Conservation (phyloP, 2,329 filamentous ascomycete species). For the Fusarium chaquense region DNA sequence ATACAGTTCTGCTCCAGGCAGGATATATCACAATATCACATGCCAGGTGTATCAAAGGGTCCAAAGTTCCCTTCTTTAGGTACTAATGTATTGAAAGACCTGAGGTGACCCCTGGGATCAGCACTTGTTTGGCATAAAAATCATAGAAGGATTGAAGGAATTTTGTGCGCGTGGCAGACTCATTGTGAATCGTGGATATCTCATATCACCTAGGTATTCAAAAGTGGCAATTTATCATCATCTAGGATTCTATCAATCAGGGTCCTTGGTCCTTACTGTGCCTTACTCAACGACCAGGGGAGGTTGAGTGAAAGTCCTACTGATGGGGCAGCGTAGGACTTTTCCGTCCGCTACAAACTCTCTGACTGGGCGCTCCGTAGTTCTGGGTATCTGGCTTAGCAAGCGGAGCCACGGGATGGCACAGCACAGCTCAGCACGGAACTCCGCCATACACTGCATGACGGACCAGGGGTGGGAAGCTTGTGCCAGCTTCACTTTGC, state of each 20-base stretch:
- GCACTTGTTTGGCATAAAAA: slow-evolving; percentile 27
- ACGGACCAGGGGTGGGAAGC: slow-evolving; percentile 39
- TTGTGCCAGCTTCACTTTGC: slow-evolving; percentile 42
- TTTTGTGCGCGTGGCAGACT: not conserved
- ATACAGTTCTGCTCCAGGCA: not conserved
- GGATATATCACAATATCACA: slow-evolving; percentile 2
- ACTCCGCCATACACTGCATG: slow-evolving; percentile 42
- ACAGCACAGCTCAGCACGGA: slow-evolving; percentile 36
- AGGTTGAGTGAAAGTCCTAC: slow-evolving; percentile 36
- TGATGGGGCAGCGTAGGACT: slow-evolving; percentile 37
- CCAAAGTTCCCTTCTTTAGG: not conserved
- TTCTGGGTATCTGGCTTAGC: slow-evolving; percentile 18
- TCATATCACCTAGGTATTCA: slow-evolving; percentile 1
- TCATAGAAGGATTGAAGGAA: not conserved
- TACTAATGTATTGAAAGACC: not conserved
- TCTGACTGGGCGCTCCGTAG: slow-evolving; percentile 25
- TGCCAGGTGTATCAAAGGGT: not conserved
- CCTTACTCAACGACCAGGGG: not conserved
- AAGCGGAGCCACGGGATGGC: slow-evolving; percentile 36
- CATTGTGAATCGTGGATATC: not conserved
- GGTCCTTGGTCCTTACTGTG: slow-evolving; percentile 6
- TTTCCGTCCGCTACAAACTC: slow-evolving; percentile 16
- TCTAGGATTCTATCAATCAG: slow-evolving; percentile 14
- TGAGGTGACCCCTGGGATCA: slow-evolving; percentile 19
- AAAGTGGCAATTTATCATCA: not conserved